Base-by-base conservation (phyloP, 345 rosid species). In the Gossypium thurberi region DNA sequence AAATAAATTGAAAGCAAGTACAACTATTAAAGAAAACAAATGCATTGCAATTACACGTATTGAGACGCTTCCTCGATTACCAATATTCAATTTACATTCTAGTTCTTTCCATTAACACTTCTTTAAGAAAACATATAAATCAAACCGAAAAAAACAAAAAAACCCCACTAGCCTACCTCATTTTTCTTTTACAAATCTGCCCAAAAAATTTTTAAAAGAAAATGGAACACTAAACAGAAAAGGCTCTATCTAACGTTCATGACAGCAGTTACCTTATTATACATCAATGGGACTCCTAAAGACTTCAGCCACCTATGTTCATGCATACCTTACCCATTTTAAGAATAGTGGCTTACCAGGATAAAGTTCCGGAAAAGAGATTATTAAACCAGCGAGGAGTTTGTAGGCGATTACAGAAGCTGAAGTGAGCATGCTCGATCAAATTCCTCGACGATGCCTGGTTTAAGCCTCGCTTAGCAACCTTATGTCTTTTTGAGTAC, bases 351-450 rank as follows among this genome's bases (percentile, higher is more conserved):
- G 52, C 64, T 60, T 62, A 55, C 67, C 28, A 44, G 66, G 14
- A 33, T 50, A 42, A 4, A 48, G 18, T 62, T 64, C 65, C 48
- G 33, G 66, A 47, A 57, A 2, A 26, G 55, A 20, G 46, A 28
- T 55, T 10, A 4, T 8, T 74, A 70, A 50, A 18, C 68, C 42
- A 23, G 47, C 55, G 4, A 59, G 79, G 56, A 11, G 73, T 72
- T 62, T 50, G 25, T 33, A 26, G 6, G 52, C 78, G 18, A 69
- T 69, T 65, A 74, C 76, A 60, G 59, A 78, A 78, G 82, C 71
- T 60, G 78, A 72, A 79, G 80, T 81, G 77, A 77, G 78, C 81
- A n/a, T 18, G 65, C 81, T 60, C 10, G 15, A 69, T 33, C 68
- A 75, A 14, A 18, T 51, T 17, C 73, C 69, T 68, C 42, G 56